Base-by-base conservation (phyloP, 1,284 basidiomycete species). In the Fomitiporia mediterranea region DNA sequence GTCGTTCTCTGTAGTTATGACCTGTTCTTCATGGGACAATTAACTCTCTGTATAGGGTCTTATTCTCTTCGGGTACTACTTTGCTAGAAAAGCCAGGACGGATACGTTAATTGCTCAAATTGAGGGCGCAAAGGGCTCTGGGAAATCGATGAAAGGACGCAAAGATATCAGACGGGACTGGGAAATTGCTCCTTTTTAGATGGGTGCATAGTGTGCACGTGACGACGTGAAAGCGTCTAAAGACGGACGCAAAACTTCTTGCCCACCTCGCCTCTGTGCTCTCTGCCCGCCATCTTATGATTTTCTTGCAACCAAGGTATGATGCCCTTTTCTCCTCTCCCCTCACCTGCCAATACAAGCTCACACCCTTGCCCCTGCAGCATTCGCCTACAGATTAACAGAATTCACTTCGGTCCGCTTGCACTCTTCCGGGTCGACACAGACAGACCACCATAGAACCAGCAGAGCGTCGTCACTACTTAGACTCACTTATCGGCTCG, bases 391-490 rank as follows among this genome's bases (percentile, higher is more conserved):
- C 58, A 56, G 50, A 38, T 60, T 38, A 60, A 60, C 55, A 53
- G 51, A 37, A 56, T 60, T 47, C 58, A 53, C 39, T 56, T 83
- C 70, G 77, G 74, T 68, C 85, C 83, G 63, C 78, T 81, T 74
- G 78, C 70, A 60, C 75, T 74, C 73, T 69, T 74, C 68, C 76
- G 83, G 64, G 71, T 84, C 67, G 82, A 82, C 79, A 81, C 79
- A 60, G 86, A 90, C 77, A 76, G 83, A 62, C 87, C 87, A 68
- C 87, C 88, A 80, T 89, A 84, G 79, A 70, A 68, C 69, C 66
- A 50, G 21, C 57, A 54, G 52, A 57, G 37, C 43, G 43, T 35
- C 57, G 47, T 50, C 55, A 43, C 13, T 35, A 49, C 52, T 48
- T 52, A 56, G 59, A 49, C 55, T 60, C 57, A 58, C 56, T 49